Base-by-base conservation (phyloP, 352 stramenopile genomes). In the Thraustotheca clavata region DNA sequence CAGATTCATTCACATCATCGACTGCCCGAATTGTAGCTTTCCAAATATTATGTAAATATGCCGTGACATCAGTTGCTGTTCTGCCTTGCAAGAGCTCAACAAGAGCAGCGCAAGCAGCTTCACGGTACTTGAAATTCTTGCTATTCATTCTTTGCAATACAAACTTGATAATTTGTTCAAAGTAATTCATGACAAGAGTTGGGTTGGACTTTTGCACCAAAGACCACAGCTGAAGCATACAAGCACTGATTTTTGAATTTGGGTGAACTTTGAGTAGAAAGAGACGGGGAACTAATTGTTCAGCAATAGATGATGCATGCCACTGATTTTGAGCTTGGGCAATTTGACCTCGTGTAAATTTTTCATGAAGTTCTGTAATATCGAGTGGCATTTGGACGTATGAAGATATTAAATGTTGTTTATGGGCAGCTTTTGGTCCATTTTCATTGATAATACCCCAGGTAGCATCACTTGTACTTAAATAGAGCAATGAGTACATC, bases 41-140 rank as follows among this genome's bases (percentile, higher is more conserved):
- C 83, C 83, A 93, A 31, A 93, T 47, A 14, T 73, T 73, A 59
- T 73, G 46, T 26, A 93, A 88, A 20, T 81, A 73, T 2, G 66
- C 55, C 27, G 76, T 62, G 31, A 90, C 40, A 4, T 86, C 54
- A 0, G 73, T 67, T 1, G 77, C 76, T 18, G 77, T 73, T 0
- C 69, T 74, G n/a, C 78, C 78, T 24, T 86, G 80, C 0, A 93
- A 69, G 24, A 90, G 59, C 47, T 89, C 81, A 33, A 86, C 59
- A 16, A 93, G 62, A 3, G 79, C 80, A 27, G 73, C 47, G 27
- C 81, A 89, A 7, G 75, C 76, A 7, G 83, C 83, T 69, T 91
- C 81, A 24, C 83, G 81, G 60, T 93, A 93, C 63, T 87, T 88
- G 55, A 89, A 89, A 66, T 93, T 88, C 1, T 79, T 73, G 11